Conservation (phyloP, 2,329 filamentous ascomycete species). For the Colletotrichum horii region DNA sequence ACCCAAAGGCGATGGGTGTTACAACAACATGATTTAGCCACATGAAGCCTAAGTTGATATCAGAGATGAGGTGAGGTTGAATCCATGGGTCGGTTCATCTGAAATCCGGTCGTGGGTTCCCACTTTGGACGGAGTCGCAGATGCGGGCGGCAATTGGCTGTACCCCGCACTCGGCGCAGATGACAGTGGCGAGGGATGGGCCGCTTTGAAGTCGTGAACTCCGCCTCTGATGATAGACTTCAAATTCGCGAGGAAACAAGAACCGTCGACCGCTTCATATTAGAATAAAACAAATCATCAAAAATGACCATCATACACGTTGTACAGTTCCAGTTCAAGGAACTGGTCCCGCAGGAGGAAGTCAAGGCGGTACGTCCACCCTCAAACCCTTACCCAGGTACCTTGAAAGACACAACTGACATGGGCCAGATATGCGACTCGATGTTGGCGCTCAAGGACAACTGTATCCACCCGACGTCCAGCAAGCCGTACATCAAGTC, state of each 20-base stretch:
- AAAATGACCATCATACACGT: conserved; percentile 71
- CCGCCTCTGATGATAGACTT: neutral
- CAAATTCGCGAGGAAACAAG: neutral
- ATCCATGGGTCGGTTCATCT: neutral
- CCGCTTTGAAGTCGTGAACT: neutral
- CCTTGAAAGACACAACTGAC: neutral
- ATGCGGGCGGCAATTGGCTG: neutral
- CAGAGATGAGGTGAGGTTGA: neutral
- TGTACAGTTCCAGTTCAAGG: conserved; percentile 71
- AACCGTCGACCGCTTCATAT: rapidly evolving
- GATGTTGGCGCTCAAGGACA: conserved; percentile 56
- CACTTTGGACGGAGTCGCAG: neutral
- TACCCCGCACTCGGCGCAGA: neutral
- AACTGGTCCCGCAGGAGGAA: conserved; percentile 48
- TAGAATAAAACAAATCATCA: neutral
- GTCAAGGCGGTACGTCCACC: conserved; percentile 57
- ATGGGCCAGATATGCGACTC: conserved; percentile 31
- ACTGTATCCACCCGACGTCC: conserved; percentile 66
- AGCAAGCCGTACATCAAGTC: conserved; percentile 65
- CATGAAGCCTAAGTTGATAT: rapidly evolving
- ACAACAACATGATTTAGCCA: neutral
- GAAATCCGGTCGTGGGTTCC: neutral
- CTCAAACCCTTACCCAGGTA: neutral
- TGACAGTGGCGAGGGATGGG: neutral
- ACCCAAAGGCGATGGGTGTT: too few relatives aligned